Conservation (phyloP, 495 filamentous ascomycete species). For the Neurospora hispaniola region DNA sequence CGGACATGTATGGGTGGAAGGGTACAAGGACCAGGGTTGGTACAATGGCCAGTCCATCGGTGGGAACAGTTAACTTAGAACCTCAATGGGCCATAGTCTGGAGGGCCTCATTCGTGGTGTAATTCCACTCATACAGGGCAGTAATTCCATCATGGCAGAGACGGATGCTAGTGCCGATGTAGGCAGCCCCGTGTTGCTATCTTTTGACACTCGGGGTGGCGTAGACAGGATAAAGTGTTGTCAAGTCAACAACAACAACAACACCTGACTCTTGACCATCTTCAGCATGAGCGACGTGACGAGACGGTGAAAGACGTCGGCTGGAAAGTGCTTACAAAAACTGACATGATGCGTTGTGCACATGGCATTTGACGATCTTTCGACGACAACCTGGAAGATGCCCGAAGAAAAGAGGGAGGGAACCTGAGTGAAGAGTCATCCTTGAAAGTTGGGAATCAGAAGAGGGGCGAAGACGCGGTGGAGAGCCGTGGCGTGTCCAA, state of each 20-base stretch:
- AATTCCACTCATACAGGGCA: neutral
- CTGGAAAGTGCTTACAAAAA: neutral
- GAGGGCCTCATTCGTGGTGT: neutral
- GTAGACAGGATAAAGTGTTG: neutral
- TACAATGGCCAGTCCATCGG: neutral
- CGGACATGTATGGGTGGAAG: constrained; percentile 2
- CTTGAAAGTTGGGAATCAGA: neutral
- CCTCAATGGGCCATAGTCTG: neutral
- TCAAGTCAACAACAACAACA: neutral
- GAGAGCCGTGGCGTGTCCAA: neutral
- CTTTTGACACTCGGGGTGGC: neutral
- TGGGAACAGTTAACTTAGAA: neutral
- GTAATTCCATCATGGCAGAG: neutral
- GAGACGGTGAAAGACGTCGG: neutral
- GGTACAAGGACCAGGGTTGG: neutral
- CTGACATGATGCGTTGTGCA: neutral
- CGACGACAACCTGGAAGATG: neutral
- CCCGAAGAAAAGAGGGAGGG: neutral
- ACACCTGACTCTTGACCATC: neutral
- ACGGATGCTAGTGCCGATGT: neutral
- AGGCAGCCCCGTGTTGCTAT: neutral
- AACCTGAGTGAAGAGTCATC: neutral
- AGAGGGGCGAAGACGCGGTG: neutral
- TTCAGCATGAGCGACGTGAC: neutral
- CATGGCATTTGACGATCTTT: neutral